Evolutionary conservation across 2,329 filamentous ascomycete genomes (phyloP).

Genomic region (Fusarium drepaniforme): DNA sequence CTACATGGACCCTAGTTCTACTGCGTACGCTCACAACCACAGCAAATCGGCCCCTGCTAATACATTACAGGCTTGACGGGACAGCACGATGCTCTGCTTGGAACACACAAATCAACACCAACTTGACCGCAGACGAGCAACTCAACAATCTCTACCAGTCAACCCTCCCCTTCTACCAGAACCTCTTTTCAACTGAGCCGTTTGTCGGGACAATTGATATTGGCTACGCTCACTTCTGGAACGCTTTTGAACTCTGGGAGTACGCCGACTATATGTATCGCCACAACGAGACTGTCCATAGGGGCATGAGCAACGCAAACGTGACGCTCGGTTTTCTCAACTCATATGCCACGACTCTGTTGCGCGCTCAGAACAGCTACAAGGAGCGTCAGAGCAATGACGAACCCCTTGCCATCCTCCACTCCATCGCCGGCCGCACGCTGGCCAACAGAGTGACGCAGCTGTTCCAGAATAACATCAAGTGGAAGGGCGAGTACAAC

Average conservation of each 20-base stretch:
- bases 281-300: slow-evolving; percentile 61
- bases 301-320: slow-evolving; percentile 51
- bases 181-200: slow-evolving; percentile 53
- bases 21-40: slow-evolving; percentile 53
- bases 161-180: slow-evolving; percentile 57
- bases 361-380: slow-evolving; percentile 68
- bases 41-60: background rate
- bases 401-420: slow-evolving; percentile 52
- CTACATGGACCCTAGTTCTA: slow-evolving; percentile 56
- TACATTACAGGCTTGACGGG: slow-evolving; percentile 51
- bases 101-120: slow-evolving; percentile 45
- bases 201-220: slow-evolving; percentile 54
- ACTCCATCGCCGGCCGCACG: slow-evolving; percentile 66
- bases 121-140: slow-evolving; percentile 40
- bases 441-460: slow-evolving; percentile 59
- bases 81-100: slow-evolving; percentile 55
- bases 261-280: slow-evolving; percentile 65
- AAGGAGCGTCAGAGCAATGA: slow-evolving; percentile 61
- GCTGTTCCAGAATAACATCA: slow-evolving; percentile 58
- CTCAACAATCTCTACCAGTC: slow-evolving; percentile 43
- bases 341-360: slow-evolving; percentile 74
- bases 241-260: slow-evolving; percentile 67
- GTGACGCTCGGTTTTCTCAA: slow-evolving; percentile 60
- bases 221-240: slow-evolving; percentile 55
- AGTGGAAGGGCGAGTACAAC: slow-evolving; percentile 50